Conservation (phyloP, 2,329 filamentous ascomycete species). For the Clarireedia sp. region DNA sequence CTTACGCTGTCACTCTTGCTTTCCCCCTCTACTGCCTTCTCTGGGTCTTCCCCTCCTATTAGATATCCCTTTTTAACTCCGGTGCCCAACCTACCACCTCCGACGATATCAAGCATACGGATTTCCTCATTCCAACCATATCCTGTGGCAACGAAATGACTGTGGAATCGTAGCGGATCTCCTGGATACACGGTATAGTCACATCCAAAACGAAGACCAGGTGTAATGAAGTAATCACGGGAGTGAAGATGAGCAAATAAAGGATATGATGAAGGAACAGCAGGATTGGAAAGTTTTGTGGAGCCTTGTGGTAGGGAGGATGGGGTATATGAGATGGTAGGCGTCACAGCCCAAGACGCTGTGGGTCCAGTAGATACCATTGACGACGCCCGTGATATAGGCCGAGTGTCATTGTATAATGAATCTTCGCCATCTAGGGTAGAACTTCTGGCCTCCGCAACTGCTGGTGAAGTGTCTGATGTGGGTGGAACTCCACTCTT, state of each 20-base stretch:
- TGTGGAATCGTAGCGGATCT: constrained; percentile 89
- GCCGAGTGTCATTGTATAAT: constrained; percentile 25
- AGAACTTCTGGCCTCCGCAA: neutral
- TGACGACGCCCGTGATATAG: constrained; percentile 31
- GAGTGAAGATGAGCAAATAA: constrained; percentile 75
- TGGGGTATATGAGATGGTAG: constrained; percentile 37
- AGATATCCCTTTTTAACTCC: constrained; percentile 95
- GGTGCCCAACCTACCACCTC: constrained; percentile 79
- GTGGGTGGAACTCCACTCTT: constrained; percentile 13
- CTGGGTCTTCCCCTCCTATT: constrained; percentile 59
- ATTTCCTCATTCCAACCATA: constrained; percentile 85
- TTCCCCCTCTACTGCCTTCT: constrained; percentile 23
- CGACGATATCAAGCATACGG: constrained; percentile 74
- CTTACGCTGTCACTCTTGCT: constrained; percentile 42
- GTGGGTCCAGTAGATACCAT: constrained; percentile 8
- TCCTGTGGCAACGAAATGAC: constrained; percentile 82
- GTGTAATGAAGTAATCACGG: constrained; percentile 77
- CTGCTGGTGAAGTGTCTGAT: constrained; percentile 7
- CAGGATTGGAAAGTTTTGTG: constrained; percentile 27
- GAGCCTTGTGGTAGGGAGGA: constrained; percentile 25
- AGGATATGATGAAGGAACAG: constrained; percentile 52
- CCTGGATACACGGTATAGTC: constrained; percentile 93
- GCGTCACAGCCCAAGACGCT: constrained; percentile 32
- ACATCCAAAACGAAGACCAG: constrained; percentile 88
- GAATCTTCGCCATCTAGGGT: constrained; percentile 12